Evolutionary conservation across 495 filamentous ascomycete genomes (phyloP), one percentile per base, ranked within the genome.

Genomic region (Xeromyces bisporus): DNA sequence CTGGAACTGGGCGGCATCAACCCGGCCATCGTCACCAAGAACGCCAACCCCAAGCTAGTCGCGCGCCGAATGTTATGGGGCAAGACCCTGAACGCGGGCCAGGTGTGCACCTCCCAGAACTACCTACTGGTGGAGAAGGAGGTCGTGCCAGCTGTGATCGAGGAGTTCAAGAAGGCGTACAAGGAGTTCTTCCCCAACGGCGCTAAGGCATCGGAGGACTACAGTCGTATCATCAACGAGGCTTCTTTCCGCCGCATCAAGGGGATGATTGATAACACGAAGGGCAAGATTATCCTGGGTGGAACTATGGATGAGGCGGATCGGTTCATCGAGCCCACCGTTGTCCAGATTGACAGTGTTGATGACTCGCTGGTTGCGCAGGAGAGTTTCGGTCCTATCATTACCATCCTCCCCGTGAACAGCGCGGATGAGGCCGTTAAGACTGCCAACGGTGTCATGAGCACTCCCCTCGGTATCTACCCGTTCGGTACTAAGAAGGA

Each of bases 1-100:
- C 69, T 94, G 33, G 89, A 96, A 57, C 69, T 96, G 31, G 89
- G 89, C 40, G 89, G 89, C 30, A 65, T 69, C 36, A 96, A 96
- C 52, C 89, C 89, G 14, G 83, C 83, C 16, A 82, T 94, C 39
- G 58, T 96, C 38, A 81, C 80, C 26, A 82, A 80, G 49, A 69
- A 78, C 39, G 75, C 83, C 16, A 67, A 96, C 53, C 62, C 82
- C 13, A 55, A 70, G 32, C 58, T 94, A n/a, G 82, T 91, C 6
- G 87, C 86, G 7, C 69, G 75, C 38, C 63, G 89, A 21, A 60
- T 94, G 26, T 55, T 89, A 3, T 97, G 87, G 86, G 79, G 73
- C 29, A 97, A 94, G 64, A 56, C 68, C 6, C 33, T 75, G 34
- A 91, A 92, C 51, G 73, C 79, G 8, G 89, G 89, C 11, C 89